Evolutionary conservation across 352 stramenopile species (phyloP).

Genomic region (Thraustotheca clavata): DNA sequence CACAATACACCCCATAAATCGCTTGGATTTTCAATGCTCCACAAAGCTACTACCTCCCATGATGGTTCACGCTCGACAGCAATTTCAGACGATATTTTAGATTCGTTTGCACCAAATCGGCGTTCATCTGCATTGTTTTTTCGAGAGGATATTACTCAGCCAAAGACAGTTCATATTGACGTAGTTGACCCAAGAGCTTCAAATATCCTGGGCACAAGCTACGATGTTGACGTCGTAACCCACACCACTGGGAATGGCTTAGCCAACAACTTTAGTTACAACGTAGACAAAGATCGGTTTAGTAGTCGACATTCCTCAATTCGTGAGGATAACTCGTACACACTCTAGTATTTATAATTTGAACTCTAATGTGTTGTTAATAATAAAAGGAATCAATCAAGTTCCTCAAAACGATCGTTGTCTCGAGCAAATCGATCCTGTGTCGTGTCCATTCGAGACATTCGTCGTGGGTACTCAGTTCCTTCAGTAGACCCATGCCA

Average conservation of each 20-base stretch:
- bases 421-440: slow-evolving; percentile 13
- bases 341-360: not conserved
- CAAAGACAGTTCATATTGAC: not conserved
- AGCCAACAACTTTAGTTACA: not conserved
- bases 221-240: not conserved
- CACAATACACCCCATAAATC: not conserved
- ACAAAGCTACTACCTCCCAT: not conserved
- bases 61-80: not conserved
- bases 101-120: slow-evolving; percentile 4
- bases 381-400: slow-evolving; percentile 2
- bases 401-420: slow-evolving; percentile 14
- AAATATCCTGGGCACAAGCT: not conserved
- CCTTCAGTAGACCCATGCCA: slow-evolving; percentile 14
- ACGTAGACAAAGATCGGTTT: too few relatives aligned
- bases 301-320: too few relatives aligned
- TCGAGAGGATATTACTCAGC: not conserved
- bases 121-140: not conserved
- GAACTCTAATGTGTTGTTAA: not conserved
- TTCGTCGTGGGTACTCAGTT: slow-evolving; percentile 3
- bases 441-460: not conserved
- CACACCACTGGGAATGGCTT: too few relatives aligned
- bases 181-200: not conserved
- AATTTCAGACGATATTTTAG: slow-evolving; percentile 6
- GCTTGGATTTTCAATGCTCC: not conserved
- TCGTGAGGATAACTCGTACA: not conserved